Percentiles rank a stretch among this genome's conserved stretches.
phyloP scores from a whole-genome alignment of 78 protist genomes.

The Pelomyxa schiedti region DNA sequence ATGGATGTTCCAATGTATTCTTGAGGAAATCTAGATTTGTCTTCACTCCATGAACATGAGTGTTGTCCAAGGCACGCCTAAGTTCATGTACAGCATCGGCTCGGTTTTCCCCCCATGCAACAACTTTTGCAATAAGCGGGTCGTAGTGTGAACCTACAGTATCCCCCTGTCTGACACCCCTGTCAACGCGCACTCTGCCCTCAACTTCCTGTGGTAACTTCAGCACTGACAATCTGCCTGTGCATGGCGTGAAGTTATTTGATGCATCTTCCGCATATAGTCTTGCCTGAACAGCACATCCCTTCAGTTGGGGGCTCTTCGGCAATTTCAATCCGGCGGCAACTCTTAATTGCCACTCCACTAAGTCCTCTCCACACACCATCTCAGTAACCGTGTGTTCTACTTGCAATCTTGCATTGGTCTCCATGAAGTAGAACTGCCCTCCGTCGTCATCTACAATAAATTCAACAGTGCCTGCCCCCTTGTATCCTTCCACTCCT shows the following conservation, averaged over 20 bases:
- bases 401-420: slow-evolving; percentile 84
- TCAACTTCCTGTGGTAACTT: slow-evolving; percentile 36
- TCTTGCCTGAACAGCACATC: slow-evolving; percentile 73
- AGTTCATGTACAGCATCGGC: slow-evolving; percentile 12
- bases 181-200: slow-evolving; percentile 30
- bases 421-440: slow-evolving; percentile 80
- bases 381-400: slow-evolving; percentile 86
- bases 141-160: slow-evolving; percentile 77
- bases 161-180: slow-evolving; percentile 79
- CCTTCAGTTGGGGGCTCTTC: slow-evolving; percentile 48
- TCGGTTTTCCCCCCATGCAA: slow-evolving; percentile 46
- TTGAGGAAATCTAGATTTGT: slow-evolving; percentile 59
- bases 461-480: slow-evolving; percentile 95
- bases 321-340: slow-evolving; percentile 27
- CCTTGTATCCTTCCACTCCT: slow-evolving; percentile 77
- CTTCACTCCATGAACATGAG: slow-evolving; percentile 46
- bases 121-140: slow-evolving; percentile 86
- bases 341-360: slow-evolving; percentile 68
- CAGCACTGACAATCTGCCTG: slow-evolving; percentile 63
- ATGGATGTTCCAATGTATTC: too few relatives aligned
- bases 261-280: slow-evolving; percentile 84
- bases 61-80: slow-evolving; percentile 14
- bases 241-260: slow-evolving; percentile 66
- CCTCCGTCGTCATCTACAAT: slow-evolving; percentile 47
- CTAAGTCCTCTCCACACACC: slow-evolving; percentile 70